Percentiles rank a stretch among this genome's conserved stretches.
phyloP scores from a whole-genome alignment of 208 protist species.

The Leishmania tropica region DNA sequence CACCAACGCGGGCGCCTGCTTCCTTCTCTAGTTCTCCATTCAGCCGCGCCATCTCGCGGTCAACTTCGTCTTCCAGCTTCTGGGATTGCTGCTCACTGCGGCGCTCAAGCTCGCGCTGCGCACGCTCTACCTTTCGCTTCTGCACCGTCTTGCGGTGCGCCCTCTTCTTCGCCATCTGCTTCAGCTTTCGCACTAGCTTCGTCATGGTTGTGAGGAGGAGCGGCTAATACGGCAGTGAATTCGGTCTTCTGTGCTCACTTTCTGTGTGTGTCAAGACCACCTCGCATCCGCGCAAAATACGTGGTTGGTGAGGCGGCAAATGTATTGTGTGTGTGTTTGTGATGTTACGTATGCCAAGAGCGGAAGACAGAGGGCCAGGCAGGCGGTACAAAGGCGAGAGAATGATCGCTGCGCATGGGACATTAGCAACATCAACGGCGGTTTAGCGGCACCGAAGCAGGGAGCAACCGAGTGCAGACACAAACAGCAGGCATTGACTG shows the following conservation, averaged over 20 bases:
- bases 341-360: not conserved
- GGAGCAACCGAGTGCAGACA: not conserved
- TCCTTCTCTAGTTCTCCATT: conserved; percentile 33
- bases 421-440: not conserved
- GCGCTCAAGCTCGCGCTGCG: conserved; percentile 54
- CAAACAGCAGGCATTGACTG: not conserved
- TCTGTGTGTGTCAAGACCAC: not conserved
- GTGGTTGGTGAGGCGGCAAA: not conserved
- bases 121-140: conserved; percentile 78
- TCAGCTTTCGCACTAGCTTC: conserved; percentile 88
- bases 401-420: not conserved
- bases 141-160: conserved; percentile 88
- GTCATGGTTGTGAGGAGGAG: conserved; percentile 52
- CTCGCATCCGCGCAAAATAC: not conserved
- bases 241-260: not conserved
- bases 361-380: not conserved
- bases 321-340: not conserved
- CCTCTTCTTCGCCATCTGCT: conserved; percentile 90
- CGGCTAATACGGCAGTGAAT: not conserved
- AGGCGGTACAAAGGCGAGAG: not conserved
- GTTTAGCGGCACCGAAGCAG: not conserved
- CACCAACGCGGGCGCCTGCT: not conserved
- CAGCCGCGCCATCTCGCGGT: conserved; percentile 65
- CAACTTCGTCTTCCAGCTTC: conserved; percentile 57
- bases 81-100: conserved; percentile 39